Evolutionary conservation across 23 red algal genomes (phyloP), one percentile per base, ranked within the genome.

Genomic region (Pyropia haitanensis): DNA sequence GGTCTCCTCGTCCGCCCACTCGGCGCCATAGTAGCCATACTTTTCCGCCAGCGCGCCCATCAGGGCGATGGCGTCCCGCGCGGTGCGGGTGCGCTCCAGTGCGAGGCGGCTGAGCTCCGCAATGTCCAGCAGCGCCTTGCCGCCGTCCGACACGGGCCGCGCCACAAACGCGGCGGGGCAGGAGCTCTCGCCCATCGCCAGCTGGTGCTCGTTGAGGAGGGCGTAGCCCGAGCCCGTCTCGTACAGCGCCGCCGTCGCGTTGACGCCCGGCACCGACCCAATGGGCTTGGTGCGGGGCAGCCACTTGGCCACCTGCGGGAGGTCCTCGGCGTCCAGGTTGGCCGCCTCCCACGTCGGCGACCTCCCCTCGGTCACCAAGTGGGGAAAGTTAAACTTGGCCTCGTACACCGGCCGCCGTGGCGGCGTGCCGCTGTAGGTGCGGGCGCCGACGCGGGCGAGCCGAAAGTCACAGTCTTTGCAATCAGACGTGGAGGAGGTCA

Each of bases 171-270:
- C 25, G 27, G 58, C 61, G 8, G 73, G 46, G 53, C 82, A 88
- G 32, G 82, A 67, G 49, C 58, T 67, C 63, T 88, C 82, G 30
- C 60, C 62, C 34, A 88, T 78, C 3, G 70, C 71, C 6, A 88
- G 64, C 12, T 70, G 70, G 21, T 69, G 64, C 33, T 76, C 71
- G 29, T 88, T 88, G 32, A 77, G 16, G 31, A 88, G 31, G 19
- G 58, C 82, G 67, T 88, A 88, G 28, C 82, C 82, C n/a, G 55
- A 46, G 13, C 80, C 80, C 7, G 67, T 71, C 54, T 88, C 82
- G 22, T 76, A 62, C 27, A 88, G 31, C 9, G 59, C 72, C 30
- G 56, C 75, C 16, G 70, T 76, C 59, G 63, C 70, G 8, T 52
- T 30, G 44, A 88, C 72, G 29, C 75, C 31, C 17, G 44, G 58